These are phyloP conservation scores for Chaetomiaceae sp. DNA, from an alignment of 2,329 filamentous ascomycete genomes.

Conservation along the genomic window DNA sequence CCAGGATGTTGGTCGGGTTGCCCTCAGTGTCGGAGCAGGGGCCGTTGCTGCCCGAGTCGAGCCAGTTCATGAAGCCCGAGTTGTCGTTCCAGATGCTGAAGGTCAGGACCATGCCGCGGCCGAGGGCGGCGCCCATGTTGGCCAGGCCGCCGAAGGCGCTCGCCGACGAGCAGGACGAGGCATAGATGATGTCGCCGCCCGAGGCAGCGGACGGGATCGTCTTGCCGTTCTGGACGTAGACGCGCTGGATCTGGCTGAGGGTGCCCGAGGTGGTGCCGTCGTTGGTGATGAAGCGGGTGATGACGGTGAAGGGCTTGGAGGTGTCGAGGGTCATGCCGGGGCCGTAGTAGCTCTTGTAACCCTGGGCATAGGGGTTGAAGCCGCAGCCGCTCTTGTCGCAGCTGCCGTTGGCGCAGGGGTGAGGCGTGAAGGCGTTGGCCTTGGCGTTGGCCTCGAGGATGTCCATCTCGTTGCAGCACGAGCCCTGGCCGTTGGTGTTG, in stretches of 20 bases:
- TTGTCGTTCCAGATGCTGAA: conserved; percentile 50
- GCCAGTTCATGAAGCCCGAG: conserved; percentile 52
- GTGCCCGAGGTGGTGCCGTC: conserved; percentile 22
- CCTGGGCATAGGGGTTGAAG: conserved; percentile 33
- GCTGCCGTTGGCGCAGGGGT: conserved; percentile 37
- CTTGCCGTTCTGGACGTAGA: conserved; percentile 45
- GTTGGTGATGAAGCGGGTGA: conserved; percentile 44
- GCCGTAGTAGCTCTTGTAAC: conserved; percentile 35
- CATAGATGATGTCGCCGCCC: neutral
- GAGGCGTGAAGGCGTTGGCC: conserved; percentile 44
- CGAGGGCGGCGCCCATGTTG: conserved; percentile 8
- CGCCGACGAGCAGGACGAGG: conserved; percentile 18
- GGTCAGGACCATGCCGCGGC: conserved; percentile 8
- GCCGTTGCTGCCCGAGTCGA: conserved; percentile 47
- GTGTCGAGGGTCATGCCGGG: conserved; percentile 26
- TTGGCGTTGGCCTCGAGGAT: conserved; percentile 51
- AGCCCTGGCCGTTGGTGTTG: conserved; percentile 40
- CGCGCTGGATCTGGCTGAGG: conserved; percentile 42
- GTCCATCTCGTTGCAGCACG: conserved; percentile 54
- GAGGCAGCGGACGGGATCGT: conserved; percentile 36
- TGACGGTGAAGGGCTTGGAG: conserved; percentile 34
- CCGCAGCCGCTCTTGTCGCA: conserved; percentile 42
- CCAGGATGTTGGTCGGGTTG: conserved; percentile 44
- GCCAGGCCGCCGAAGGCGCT: conserved; percentile 22
- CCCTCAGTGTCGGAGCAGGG: conserved; percentile 54